A percentile compares a stretch with the other conserved stretches of the same genome.
Evolutionary conservation across 179 eudicot species (phyloP).

Genomic region (Beta corolliflora): DNA sequence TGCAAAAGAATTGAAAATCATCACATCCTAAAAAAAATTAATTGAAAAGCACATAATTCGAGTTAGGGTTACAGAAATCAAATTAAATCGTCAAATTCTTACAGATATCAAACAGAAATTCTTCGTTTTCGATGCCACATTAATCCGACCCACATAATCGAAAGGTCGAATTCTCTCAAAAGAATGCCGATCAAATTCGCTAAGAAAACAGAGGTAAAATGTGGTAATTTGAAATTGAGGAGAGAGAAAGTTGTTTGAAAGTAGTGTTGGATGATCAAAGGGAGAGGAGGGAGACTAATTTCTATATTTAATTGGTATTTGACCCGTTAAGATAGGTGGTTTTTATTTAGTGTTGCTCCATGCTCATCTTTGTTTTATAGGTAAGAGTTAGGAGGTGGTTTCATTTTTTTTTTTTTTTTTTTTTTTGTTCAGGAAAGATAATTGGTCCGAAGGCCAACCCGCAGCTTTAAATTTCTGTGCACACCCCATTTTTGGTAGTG

Average conservation of each 20-base stretch:
- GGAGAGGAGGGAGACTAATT: neutral
- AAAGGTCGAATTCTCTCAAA: neutral
- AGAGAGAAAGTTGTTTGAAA: neutral
- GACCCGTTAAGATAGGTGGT: neutral
- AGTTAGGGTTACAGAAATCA: neutral
- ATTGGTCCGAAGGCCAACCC: no score
- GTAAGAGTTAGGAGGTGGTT: no score
- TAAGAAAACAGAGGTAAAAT: neutral
- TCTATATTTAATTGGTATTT: neutral
- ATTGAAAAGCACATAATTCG: neutral
- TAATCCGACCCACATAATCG: neutral
- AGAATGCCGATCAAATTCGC: neutral
- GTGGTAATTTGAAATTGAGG: neutral
- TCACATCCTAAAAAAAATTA: neutral
- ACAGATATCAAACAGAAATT: neutral
- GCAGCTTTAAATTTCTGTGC: no score
- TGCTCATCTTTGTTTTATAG: neutral
- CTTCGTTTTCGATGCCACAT: neutral
- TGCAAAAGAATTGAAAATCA: neutral
- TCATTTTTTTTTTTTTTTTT: no score
- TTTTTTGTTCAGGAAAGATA: no score
- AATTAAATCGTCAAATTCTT: neutral
- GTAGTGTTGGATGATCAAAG: neutral
- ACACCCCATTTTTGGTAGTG: no score
- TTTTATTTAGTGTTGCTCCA: conserved; percentile 4